Base-by-base conservation (phyloP, 768 basidiomycete genomes). In the Tylopilus cervinicoccineus region DNA sequence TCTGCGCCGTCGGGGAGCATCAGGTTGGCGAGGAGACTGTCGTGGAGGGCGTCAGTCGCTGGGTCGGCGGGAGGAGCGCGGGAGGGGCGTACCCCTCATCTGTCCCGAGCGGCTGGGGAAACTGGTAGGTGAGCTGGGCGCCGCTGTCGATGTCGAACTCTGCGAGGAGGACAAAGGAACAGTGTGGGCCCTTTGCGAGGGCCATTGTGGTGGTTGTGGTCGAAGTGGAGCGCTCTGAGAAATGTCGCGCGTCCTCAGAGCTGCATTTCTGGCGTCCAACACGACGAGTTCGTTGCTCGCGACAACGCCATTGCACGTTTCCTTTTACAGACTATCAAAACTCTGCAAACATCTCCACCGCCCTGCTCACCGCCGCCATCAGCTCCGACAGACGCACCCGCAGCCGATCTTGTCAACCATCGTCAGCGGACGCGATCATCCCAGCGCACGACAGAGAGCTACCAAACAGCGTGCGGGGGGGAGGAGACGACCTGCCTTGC, bases 1-100 rank as follows among this genome's bases (percentile, higher is more conserved):
- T 99, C 95, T 26, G 93, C 96, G 6, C 96, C 96, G 67, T 99
- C 96, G 11, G 96, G 96, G 19, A 99, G 79, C 96, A 99, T 99
- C 51, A 95, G 79, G 72, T 95, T 95, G 4, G 96, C 96, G 5
- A 99, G 77, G 16, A 94, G 79, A 47, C 94, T 97, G 48, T 32
- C 2, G 47, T n/a, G 8, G 24, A 23, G 32, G 17, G 0, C 3
- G 24, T 56, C 22, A 61, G 52, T 29, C 43, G 47, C 10, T 33
- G 27, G 33, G 38, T 20, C 29, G 13, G 28, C 1, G 20, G 27
- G 23, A 11, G n/a, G 8, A 5, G 11, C 13, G 11, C 5, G 1
- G 11, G 12, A 12, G 8, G 14, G n/a, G 9, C 80, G 57, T 64
- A 95, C 94, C 91, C 87, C 67, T 95, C 93, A 77, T 98, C 91